Conservation (phyloP, 129 eudicot species). For the Arctium lappa region DNA sequence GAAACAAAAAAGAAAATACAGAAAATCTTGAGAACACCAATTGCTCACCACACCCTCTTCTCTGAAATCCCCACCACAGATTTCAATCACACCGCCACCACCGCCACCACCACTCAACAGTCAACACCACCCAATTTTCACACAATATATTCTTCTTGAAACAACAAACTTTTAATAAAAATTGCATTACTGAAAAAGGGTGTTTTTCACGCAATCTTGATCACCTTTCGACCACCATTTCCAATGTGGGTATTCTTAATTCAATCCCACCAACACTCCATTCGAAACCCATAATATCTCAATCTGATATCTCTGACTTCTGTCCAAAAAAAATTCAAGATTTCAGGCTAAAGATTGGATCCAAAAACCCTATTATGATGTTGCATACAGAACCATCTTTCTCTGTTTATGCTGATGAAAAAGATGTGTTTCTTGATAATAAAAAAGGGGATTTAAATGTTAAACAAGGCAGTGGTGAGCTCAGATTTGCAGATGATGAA, state of each 20-base stretch:
- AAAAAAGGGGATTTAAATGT: constrained; percentile 18
- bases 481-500: constrained; percentile 43
- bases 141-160: background rate
- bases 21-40: background rate
- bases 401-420: constrained; percentile 45
- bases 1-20: background rate
- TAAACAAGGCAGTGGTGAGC: constrained; percentile 32
- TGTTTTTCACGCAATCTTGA: background rate
- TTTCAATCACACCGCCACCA: constrained; percentile 4
- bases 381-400: constrained; percentile 76
- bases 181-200: background rate
- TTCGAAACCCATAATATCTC: background rate
- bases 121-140: background rate
- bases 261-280: background rate
- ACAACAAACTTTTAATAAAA: background rate
- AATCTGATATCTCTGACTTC: constrained; percentile 16
- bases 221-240: constrained; percentile 8
- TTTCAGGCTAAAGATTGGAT: background rate
- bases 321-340: background rate
- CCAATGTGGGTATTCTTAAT: constrained; percentile 7
- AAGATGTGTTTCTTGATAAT: constrained; percentile 26
- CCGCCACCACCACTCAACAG: background rate
- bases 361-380: constrained; percentile 11
- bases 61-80: constrained; percentile 12
- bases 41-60: constrained; percentile 11